Evolutionary conservation across 768 basidiomycete species (phyloP).

Genomic region (Boletus coccyginus): DNA sequence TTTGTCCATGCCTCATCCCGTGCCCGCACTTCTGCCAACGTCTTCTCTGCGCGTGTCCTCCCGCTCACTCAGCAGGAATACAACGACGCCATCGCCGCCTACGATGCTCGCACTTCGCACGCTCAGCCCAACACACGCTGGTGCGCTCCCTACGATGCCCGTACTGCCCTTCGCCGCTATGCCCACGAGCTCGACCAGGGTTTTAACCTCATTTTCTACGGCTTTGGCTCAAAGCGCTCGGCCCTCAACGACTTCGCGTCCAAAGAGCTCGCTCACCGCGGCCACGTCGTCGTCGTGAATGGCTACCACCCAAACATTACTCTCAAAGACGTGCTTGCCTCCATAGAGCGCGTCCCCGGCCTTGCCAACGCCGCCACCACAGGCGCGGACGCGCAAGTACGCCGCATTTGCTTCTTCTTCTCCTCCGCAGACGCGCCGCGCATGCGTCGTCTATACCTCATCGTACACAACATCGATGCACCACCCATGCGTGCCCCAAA

Average conservation of each 20-base stretch:
- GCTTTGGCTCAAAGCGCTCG: slow-evolving; percentile 82
- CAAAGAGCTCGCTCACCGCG: slow-evolving; percentile 50
- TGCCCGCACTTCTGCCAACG: slow-evolving; percentile 70
- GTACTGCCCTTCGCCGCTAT: slow-evolving; percentile 54
- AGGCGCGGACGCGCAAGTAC: slow-evolving; percentile 58
- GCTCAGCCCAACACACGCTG: slow-evolving; percentile 17
- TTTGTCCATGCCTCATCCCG: slow-evolving; percentile 63
- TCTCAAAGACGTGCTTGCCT: slow-evolving; percentile 64
- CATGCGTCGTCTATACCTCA: slow-evolving; percentile 58
- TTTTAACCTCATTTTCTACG: slow-evolving; percentile 87
- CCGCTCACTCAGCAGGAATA: slow-evolving; percentile 71
- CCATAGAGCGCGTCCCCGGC: slow-evolving; percentile 45
- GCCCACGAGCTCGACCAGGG: slow-evolving; percentile 72
- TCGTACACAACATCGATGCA: slow-evolving; percentile 89
- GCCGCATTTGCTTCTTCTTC: slow-evolving; percentile 66
- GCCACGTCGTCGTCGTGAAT: slow-evolving; percentile 77
- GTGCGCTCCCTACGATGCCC: slow-evolving; percentile 12
- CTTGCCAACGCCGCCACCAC: slow-evolving; percentile 9
- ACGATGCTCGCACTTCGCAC: slow-evolving; percentile 14
- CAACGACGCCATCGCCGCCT: slow-evolving; percentile 30
- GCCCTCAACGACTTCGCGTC: slow-evolving; percentile 74
- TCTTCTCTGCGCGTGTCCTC: slow-evolving; percentile 73
- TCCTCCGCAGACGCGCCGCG: slow-evolving; percentile 33
- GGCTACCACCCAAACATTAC: slow-evolving; percentile 69
- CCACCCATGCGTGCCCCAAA: slow-evolving; percentile 62